Evolutionary conservation across 352 stramenopile species (phyloP), one percentile per base, ranked within the genome.

Genomic region (Pythium biforme): DNA sequence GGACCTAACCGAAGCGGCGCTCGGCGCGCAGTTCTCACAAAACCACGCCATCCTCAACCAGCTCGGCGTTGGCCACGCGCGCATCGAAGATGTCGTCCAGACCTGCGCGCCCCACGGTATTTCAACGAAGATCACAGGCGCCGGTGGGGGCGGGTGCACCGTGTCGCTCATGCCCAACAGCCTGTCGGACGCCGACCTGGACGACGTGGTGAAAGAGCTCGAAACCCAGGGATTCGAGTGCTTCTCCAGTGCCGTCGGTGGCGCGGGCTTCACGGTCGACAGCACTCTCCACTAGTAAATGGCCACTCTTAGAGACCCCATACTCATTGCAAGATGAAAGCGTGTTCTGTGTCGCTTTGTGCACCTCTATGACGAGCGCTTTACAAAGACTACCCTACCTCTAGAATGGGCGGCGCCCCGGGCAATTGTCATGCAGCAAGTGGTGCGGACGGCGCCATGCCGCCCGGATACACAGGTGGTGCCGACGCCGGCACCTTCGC

Each of bases 81-180:
- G 85, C 47, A 90, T 98, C 50, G 85, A 96, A 31, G 64, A 81
- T 8, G 88, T 97, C 22, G 80, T 66, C n/a, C 55, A 62, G 33
- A 75, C 85, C 17, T 91, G 87, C 45, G 68, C 66, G 19, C 50
- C 64, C 20, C 74, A 78, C 55, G 81, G 79, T 20, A 78, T 87
- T 17, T 69, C 70, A 56, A 94, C 83, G n/a, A 98, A 98, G 59
- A 73, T 98, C 33, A 98, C 93, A 19, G 93, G 93, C 9, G 93
- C 92, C 9, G 87, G 86, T 37, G 81, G 80, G 22, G 92, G 92
- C 6, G 92, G 90, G 1, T 98, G 92, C 65, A 92, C 89, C 12
- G 77, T 98, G 26, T 89, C 88, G 29, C 68, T 97, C 5, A 64
- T 97, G 8, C 80, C 79, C 14, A 59, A 64, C 9, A 72, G 62